A percentile compares a stretch with the other conserved stretches of the same genome.
phyloP scores from a whole-genome alignment of 441 rosid species.

The Pelargonium cotyledonis region DNA sequence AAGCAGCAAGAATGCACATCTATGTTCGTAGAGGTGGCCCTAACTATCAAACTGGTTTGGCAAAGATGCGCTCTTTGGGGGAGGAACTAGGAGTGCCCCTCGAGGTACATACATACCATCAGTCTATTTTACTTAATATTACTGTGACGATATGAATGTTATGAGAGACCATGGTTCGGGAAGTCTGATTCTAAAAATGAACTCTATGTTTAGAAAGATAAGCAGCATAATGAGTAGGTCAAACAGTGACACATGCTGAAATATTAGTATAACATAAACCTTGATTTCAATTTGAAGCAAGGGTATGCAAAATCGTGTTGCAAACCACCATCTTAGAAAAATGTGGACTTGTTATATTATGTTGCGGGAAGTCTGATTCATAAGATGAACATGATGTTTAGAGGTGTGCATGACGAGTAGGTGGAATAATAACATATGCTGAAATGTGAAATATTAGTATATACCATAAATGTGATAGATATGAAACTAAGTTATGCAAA shows the following conservation, averaged over 20 bases:
- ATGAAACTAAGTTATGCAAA: not conserved
- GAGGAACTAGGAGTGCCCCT: slow-evolving; percentile 77
- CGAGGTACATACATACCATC: slow-evolving; percentile 44
- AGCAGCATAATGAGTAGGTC: too few relatives aligned
- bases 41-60: slow-evolving; percentile 79
- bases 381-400: too few relatives aligned
- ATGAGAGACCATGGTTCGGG: not conserved
- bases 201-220: too few relatives aligned
- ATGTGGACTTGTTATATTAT: too few relatives aligned
- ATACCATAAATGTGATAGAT: too few relatives aligned
- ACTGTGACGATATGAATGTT: not conserved
- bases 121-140: not conserved
- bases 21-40: slow-evolving; percentile 94
- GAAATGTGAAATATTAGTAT: too few relatives aligned
- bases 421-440: too few relatives aligned
- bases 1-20: slow-evolving; percentile 86
- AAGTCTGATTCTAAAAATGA: not conserved
- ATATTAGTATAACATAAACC: not conserved
- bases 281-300: too few relatives aligned
- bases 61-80: slow-evolving; percentile 71
- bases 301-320: too few relatives aligned
- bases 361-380: too few relatives aligned
- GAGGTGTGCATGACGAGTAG: too few relatives aligned
- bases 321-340: too few relatives aligned
- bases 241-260: not conserved